phyloP scores from a whole-genome alignment of 2,329 filamentous ascomycete species.

The Colletotrichum sp. region DNA sequence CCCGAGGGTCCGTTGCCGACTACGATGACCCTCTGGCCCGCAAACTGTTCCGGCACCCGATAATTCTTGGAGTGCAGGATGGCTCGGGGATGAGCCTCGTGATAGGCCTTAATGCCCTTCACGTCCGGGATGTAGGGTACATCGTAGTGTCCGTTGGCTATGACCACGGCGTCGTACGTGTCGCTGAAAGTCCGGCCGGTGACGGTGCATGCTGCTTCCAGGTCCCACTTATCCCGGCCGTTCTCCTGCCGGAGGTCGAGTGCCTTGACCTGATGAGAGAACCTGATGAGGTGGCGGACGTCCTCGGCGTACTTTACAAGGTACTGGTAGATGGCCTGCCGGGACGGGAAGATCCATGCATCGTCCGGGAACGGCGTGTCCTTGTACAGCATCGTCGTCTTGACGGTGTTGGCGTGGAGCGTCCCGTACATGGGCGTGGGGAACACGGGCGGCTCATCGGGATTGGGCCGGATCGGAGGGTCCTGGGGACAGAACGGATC shows the following conservation, averaged over 20 bases:
- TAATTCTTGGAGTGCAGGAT: constrained; percentile 84
- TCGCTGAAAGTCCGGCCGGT: constrained; percentile 44
- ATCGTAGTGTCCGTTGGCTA: constrained; percentile 78
- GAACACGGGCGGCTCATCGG: constrained; percentile 60
- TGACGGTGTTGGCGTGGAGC: constrained; percentile 87
- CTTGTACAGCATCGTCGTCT: constrained; percentile 79
- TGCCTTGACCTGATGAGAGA: constrained; percentile 73
- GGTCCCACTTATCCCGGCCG: constrained; percentile 61
- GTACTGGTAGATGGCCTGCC: constrained; percentile 75
- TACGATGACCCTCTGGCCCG: constrained; percentile 76
- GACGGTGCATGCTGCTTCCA: constrained; percentile 58
- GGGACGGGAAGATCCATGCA: constrained; percentile 75
- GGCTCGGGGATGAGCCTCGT: constrained; percentile 59
- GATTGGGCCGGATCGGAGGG: constrained; percentile 58
- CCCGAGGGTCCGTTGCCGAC: constrained; percentile 88
- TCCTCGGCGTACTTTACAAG: constrained; percentile 74
- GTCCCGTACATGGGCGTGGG: constrained; percentile 84
- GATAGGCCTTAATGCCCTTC: constrained; percentile 63
- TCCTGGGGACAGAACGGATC: constrained; percentile 67
- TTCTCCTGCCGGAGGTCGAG: constrained; percentile 43
- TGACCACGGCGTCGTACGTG: constrained; percentile 75
- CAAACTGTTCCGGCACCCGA: constrained; percentile 67
- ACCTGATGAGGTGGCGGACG: constrained; percentile 69
- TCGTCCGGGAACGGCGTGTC: constrained; percentile 70
- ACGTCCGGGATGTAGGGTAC: constrained; percentile 71